A percentile compares a stretch with the other conserved stretches of the same genome.
Evolutionary conservation across 2,329 filamentous ascomycete species (phyloP).

Genomic region (Trichoderma asperellum): DNA sequence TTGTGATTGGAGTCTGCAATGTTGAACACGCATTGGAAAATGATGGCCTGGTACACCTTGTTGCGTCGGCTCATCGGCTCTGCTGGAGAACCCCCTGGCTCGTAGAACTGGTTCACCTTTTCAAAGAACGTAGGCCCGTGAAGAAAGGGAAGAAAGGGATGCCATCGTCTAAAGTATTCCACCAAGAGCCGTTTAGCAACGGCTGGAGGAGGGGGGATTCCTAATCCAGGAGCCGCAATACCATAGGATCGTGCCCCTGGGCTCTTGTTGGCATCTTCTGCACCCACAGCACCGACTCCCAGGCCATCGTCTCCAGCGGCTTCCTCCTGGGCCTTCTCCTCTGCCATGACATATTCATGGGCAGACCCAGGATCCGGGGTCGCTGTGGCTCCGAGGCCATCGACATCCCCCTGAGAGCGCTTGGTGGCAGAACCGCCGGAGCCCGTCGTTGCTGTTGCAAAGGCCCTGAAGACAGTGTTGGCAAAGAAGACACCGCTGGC

Average conservation of each 20-base stretch:
- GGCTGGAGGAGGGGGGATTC: slow-evolving; percentile 12
- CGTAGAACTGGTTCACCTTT: slow-evolving; percentile 22
- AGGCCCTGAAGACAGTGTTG: slow-evolving; percentile 24
- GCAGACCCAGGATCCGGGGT: slow-evolving; percentile 24
- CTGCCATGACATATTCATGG: slow-evolving; percentile 24
- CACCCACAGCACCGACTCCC: slow-evolving; percentile 15
- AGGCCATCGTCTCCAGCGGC: slow-evolving; percentile 11
- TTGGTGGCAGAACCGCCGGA: slow-evolving; percentile 12
- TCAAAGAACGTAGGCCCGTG: slow-evolving; percentile 24
- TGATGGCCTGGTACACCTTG: slow-evolving; percentile 27
- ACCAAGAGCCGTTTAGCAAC: slow-evolving; percentile 22
- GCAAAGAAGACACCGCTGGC: slow-evolving; percentile 25
- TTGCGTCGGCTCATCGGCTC: slow-evolving; percentile 22
- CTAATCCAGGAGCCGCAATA: slow-evolving; percentile 10
- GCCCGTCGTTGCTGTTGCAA: slow-evolving; percentile 15
- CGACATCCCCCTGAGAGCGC: slow-evolving; percentile 16
- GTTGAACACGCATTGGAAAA: slow-evolving; percentile 24
- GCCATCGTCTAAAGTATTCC: slow-evolving; percentile 23
- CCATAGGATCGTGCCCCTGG: slow-evolving; percentile 17
- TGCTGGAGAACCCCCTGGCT: background rate
- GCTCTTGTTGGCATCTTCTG: slow-evolving; percentile 22
- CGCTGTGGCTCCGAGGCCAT: slow-evolving; percentile 12
- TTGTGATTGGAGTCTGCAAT: slow-evolving; percentile 24
- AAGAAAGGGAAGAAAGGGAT: slow-evolving; percentile 19
- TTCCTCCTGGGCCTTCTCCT: slow-evolving; percentile 25